Conservation (phyloP, 306 rosid genomes). For the Vigna reflexopilosa region DNA sequence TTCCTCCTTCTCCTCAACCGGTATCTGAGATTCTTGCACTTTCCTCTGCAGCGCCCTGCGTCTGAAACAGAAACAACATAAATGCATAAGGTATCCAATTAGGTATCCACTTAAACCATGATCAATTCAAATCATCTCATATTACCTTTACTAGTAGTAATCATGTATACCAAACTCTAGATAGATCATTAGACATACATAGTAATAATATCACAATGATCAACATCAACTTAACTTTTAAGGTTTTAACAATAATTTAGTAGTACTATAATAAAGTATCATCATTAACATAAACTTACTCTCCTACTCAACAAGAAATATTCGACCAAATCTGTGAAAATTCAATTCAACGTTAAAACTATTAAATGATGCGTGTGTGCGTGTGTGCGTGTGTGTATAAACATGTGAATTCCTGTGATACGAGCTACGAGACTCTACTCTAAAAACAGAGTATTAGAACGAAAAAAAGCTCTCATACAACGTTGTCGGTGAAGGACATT, state of each 20-base stretch:
- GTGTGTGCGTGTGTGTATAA: not conserved
- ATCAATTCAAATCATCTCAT: not conserved
- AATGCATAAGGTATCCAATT: not conserved
- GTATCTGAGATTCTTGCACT: conserved; percentile 85
- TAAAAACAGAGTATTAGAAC: not conserved
- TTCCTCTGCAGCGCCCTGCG: conserved; percentile 80
- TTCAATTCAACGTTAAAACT: not conserved
- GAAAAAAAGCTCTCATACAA: not conserved
- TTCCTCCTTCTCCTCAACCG: conserved; percentile 88
- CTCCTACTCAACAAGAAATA: not conserved
- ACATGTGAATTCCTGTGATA: not conserved
- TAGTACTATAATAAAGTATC: not conserved
- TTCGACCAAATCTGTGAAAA: not conserved
- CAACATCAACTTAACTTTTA: not conserved
- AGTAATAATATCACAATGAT: conserved; percentile 1
- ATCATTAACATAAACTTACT: not conserved
- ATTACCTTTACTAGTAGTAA: not conserved
- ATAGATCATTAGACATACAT: not conserved
- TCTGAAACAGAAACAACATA: conserved; percentile 50
- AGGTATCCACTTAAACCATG: not conserved
- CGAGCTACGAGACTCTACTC: not conserved
- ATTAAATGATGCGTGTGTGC: not conserved
- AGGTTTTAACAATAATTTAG: not conserved
- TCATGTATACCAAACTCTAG: not conserved
- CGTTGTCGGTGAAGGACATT: not conserved